Percentiles rank a stretch among this genome's conserved stretches.
These are phyloP conservation scores for Sporisorium graminicola DNA, from an alignment of 1,284 basidiomycete genomes.

Conservation along the genomic window DNA sequence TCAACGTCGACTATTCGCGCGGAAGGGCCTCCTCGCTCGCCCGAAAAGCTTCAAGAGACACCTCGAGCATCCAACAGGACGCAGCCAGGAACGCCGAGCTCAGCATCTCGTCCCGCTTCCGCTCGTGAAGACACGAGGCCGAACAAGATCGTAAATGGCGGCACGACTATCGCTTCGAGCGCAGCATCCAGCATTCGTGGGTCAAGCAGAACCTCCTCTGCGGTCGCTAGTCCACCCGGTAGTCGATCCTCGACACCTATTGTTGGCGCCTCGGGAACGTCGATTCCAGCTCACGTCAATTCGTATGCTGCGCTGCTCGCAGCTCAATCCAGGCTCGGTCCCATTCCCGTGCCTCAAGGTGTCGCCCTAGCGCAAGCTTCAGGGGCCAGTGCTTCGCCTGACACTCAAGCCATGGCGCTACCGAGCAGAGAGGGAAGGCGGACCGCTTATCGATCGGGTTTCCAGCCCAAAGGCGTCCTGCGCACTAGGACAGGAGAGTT, in stretches of 20 bases:
- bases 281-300: constrained; percentile 49
- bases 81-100: not conserved
- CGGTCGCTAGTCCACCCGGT: constrained; percentile 27
- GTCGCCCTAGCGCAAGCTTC: constrained; percentile 42
- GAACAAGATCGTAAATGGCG: constrained; percentile 5
- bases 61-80: constrained; percentile 20
- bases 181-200: constrained; percentile 32
- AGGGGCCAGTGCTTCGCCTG: constrained; percentile 7
- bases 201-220: constrained; percentile 33
- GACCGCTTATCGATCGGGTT: constrained; percentile 54
- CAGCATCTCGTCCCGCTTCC: not conserved
- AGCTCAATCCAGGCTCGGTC: constrained; percentile 43
- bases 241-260: constrained; percentile 46
- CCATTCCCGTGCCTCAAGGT: constrained; percentile 53
- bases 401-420: not conserved
- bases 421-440: constrained; percentile 21
- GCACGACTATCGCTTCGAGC: constrained; percentile 14
- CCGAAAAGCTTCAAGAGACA: constrained; percentile 23
- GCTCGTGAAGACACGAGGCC: not conserved
- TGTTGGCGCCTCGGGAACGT: constrained; percentile 26
- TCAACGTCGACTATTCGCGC: constrained; percentile 22
- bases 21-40: constrained; percentile 13
- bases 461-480: constrained; percentile 62
- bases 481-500: constrained; percentile 55
- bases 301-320: constrained; percentile 51